Percentiles rank a stretch among this genome's conserved stretches.
phyloP scores from a whole-genome alignment of 129 eudicot species.

The Flaveria sonorensis region DNA sequence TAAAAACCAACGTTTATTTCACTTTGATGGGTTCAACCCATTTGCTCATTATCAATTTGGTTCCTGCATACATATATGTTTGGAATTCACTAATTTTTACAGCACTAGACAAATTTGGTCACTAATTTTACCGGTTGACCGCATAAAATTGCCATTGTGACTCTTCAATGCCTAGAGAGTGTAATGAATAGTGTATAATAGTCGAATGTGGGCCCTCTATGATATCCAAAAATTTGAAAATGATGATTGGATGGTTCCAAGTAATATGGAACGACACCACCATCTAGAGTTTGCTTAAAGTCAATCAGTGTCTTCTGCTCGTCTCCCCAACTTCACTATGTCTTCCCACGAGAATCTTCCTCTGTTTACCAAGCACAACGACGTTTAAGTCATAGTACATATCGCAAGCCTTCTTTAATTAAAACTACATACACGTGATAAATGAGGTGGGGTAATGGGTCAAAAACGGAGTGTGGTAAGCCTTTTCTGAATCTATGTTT shows the following conservation, averaged over 20 bases:
- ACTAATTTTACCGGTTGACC: background rate
- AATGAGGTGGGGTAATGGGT: background rate
- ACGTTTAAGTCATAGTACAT: no score
- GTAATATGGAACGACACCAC: constrained; percentile 18
- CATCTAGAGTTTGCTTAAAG: constrained; percentile 31
- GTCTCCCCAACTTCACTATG: constrained; percentile 77
- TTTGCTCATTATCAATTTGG: constrained; percentile 2
- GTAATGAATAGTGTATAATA: background rate
- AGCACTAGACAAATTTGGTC: constrained; percentile 34
- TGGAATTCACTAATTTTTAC: constrained; percentile 35
- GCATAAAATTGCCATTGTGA: constrained; percentile 29
- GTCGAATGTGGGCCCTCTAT: constrained; percentile 19
- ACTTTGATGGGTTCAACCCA: constrained; percentile 7
- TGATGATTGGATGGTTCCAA: constrained; percentile 13
- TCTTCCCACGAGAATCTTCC: constrained; percentile 97
- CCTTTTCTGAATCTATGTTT: no score
- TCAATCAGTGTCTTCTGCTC: constrained; percentile 49
- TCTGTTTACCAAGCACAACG: constrained; percentile 54
- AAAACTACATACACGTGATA: background rate
- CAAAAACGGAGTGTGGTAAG: background rate
- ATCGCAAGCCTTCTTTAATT: no score
- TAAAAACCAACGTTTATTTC: background rate
- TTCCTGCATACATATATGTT: constrained; percentile 28
- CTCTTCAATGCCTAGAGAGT: constrained; percentile 34
- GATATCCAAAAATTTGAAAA: constrained; percentile 25